Evolutionary conservation across 139 green algal species (phyloP).

Genomic region (Chlorella sp.): DNA sequence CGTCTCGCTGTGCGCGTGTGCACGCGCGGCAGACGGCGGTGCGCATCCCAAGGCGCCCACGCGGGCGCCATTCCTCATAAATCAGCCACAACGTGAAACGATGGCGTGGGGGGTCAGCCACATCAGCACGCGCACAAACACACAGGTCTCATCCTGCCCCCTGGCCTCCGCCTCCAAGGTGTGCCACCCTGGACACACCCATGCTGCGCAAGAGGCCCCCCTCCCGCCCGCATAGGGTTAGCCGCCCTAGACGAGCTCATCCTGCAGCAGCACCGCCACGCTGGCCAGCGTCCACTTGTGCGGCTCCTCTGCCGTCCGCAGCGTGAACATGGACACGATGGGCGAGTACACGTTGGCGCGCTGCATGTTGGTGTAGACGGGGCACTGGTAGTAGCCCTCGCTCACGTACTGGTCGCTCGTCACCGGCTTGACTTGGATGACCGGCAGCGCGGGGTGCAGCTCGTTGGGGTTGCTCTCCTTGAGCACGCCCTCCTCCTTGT

Average conservation of each 20-base stretch:
- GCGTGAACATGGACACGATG: slow-evolving; percentile 68
- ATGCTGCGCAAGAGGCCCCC: no score
- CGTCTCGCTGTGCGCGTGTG: no score
- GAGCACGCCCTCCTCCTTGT: slow-evolving; percentile 61
- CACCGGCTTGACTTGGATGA: slow-evolving; percentile 68
- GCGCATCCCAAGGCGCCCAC: no score
- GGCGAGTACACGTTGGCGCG: slow-evolving; percentile 82
- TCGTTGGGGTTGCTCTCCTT: slow-evolving; percentile 73
- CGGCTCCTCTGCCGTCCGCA: slow-evolving; percentile 58
- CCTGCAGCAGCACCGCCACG: slow-evolving; percentile 77
- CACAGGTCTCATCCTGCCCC: no score
- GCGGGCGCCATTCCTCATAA: no score
- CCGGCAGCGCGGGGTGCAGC: slow-evolving; percentile 73
- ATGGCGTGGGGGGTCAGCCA: no score
- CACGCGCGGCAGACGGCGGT: no score
- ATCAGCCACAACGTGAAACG: no score
- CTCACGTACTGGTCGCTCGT: slow-evolving; percentile 64
- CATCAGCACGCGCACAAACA: no score
- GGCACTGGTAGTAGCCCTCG: slow-evolving; percentile 70
- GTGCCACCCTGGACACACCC: no score
- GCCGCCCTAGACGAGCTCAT: slow-evolving; percentile 53
- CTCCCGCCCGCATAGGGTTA: no score
- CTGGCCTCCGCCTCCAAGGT: no score
- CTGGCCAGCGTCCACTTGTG: slow-evolving; percentile 77
- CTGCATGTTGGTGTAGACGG: slow-evolving; percentile 90